Percentiles rank a stretch among this genome's conserved stretches.
These are phyloP conservation scores for Lineolata rhizophorae DNA, from an alignment of 495 filamentous ascomycete species.

Conservation along the genomic window DNA sequence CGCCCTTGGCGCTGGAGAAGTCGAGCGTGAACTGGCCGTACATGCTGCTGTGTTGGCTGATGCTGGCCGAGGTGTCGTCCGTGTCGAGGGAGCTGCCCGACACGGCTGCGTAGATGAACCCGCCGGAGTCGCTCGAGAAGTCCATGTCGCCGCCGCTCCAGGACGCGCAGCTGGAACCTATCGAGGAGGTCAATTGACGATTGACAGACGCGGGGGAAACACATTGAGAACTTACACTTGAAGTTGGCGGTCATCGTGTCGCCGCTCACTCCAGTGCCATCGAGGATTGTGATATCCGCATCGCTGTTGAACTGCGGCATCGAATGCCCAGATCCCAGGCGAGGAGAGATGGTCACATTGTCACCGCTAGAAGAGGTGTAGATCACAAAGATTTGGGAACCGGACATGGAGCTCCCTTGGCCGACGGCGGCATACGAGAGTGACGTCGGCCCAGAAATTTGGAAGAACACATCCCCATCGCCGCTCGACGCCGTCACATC, in stretches of 20 bases:
- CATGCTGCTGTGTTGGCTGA: constrained; percentile 35
- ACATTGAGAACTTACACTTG: constrained; percentile 9
- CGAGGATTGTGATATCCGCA: constrained; percentile 16
- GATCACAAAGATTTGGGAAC: constrained; percentile 19
- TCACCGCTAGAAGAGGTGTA: constrained; percentile 15
- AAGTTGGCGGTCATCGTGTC: constrained; percentile 21
- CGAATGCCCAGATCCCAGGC: constrained; percentile 9
- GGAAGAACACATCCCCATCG: constrained; percentile 20
- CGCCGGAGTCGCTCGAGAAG: constrained; percentile 20
- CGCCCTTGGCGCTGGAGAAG: constrained; percentile 29
- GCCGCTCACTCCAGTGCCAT: constrained; percentile 16
- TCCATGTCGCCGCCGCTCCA: constrained; percentile 31
- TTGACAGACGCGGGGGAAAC: neutral
- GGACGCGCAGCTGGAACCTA: constrained; percentile 32
- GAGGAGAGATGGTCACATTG: constrained; percentile 20
- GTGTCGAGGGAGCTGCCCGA: constrained; percentile 33
- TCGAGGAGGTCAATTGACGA: neutral
- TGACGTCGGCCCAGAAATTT: constrained; percentile 15
- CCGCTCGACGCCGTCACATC: constrained; percentile 13
- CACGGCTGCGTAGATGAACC: constrained; percentile 49
- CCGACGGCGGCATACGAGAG: constrained; percentile 18
- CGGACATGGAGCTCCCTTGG: constrained; percentile 16
- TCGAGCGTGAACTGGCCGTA: constrained; percentile 29
- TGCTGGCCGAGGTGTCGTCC: constrained; percentile 22
- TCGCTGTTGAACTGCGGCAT: constrained; percentile 11